A percentile compares a stretch with the other conserved stretches of the same genome.
These are phyloP conservation scores for Orbilia quercus DNA, from an alignment of 2,329 filamentous ascomycete species.

Conservation along the genomic window DNA sequence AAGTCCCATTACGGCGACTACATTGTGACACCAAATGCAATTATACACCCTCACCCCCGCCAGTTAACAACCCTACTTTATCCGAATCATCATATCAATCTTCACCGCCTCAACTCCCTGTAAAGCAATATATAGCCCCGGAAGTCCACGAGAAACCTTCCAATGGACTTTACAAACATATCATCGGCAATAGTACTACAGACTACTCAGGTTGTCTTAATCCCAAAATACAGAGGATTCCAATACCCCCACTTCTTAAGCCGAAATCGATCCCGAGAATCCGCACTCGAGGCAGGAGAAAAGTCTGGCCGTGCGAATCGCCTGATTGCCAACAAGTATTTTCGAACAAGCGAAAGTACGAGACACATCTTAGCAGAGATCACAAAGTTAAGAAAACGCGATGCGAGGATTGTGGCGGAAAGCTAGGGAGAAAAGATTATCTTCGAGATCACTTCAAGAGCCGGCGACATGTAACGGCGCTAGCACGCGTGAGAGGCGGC, in stretches of 20 bases:
- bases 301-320: slow-evolving; percentile 22
- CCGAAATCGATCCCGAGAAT: no score
- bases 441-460: slow-evolving; percentile 41
- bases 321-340: slow-evolving; percentile 7
- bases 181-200: no score
- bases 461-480: slow-evolving; percentile 13
- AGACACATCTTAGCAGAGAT: slow-evolving; percentile 38
- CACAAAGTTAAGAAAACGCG: slow-evolving; percentile 29
- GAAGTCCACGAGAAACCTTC: no score
- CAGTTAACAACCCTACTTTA: not conserved
- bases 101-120: not conserved
- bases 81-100: not conserved
- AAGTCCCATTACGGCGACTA: not conserved
- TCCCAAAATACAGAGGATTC: not conserved
- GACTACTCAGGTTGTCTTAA: no score
- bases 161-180: no score
- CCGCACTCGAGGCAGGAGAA: slow-evolving; percentile 7
- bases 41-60: not conserved
- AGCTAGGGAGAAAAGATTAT: slow-evolving; percentile 40
- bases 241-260: not conserved
- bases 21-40: not conserved
- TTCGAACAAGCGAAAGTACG: slow-evolving; percentile 34
- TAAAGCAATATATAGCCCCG: not conserved
- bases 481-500: not conserved
- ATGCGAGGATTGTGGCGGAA: slow-evolving; percentile 22